Conservation (phyloP, 192 early-diverging fungal genomes). For the Chytriomyces sp. region DNA sequence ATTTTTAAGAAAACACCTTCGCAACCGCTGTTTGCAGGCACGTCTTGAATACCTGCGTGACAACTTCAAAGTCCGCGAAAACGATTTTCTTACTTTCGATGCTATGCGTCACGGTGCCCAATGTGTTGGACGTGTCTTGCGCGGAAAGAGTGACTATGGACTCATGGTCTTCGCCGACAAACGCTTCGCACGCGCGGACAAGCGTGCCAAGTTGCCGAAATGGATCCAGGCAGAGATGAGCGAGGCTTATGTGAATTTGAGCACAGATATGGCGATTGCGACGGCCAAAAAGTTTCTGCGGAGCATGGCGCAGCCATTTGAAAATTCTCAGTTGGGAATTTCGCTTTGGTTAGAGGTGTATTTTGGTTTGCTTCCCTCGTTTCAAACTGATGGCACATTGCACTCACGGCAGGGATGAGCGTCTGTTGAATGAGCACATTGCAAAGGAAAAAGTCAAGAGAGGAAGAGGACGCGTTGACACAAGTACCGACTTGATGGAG, state of each 20-base stretch:
- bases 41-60: conserved; percentile 94
- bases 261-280: conserved; percentile 95
- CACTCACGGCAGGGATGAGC: background rate
- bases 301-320: conserved; percentile 95
- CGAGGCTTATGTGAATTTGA: conserved; percentile 86
- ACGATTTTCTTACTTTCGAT: conserved; percentile 99
- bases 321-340: conserved; percentile 80
- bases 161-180: conserved; percentile 99
- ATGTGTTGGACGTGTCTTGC: conserved; percentile 95
- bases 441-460: background rate
- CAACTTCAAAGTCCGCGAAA: conserved; percentile 91
- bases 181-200: conserved; percentile 92
- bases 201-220: conserved; percentile 92
- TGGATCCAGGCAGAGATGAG: conserved; percentile 93
- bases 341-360: conserved; percentile 67
- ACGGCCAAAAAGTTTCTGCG: conserved; percentile 91
- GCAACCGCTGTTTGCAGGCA: conserved; percentile 52
- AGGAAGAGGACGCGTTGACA: no score
- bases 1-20: background rate
- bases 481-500: no score
- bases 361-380: background rate
- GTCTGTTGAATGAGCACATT: conserved; percentile 5
- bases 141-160: conserved; percentile 98
- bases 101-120: conserved; percentile 99
- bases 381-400: background rate